phyloP scores from a whole-genome alignment of 768 basidiomycete species.

The Naganishia randhawae region DNA sequence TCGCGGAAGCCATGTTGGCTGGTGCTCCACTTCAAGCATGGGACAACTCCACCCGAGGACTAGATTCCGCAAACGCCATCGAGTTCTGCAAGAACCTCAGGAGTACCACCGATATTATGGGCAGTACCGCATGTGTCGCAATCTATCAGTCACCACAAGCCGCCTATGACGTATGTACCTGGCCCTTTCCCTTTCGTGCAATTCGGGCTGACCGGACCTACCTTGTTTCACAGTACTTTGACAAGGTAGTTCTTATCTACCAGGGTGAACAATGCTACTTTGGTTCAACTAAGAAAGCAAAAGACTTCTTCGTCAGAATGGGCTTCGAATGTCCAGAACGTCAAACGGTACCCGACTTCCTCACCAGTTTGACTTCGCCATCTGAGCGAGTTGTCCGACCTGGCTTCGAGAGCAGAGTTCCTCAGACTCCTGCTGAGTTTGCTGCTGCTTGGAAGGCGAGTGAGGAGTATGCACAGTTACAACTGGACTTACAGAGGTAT shows the following conservation, averaged over 20 bases:
- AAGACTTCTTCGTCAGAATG: slow-evolving; percentile 55
- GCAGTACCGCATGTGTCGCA: slow-evolving; percentile 54
- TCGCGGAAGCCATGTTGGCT: slow-evolving; percentile 59
- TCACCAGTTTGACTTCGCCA: slow-evolving; percentile 61
- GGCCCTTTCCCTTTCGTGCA: background rate
- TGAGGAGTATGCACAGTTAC: slow-evolving; percentile 57
- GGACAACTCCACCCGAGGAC: slow-evolving; percentile 59
- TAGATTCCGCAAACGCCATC: slow-evolving; percentile 53
- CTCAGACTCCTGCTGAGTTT: slow-evolving; percentile 66
- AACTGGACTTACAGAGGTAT: slow-evolving; percentile 59
- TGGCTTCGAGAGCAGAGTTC: slow-evolving; percentile 62
- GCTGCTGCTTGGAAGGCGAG: slow-evolving; percentile 54
- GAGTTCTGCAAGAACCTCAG: slow-evolving; percentile 56
- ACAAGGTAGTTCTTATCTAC: slow-evolving; percentile 56
- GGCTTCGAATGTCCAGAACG: slow-evolving; percentile 56
- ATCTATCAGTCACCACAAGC: slow-evolving; percentile 55
- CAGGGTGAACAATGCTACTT: slow-evolving; percentile 58
- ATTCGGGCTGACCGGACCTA: background rate
- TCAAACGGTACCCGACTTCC: slow-evolving; percentile 57
- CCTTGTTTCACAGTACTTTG: slow-evolving; percentile 47
- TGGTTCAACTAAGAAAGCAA: slow-evolving; percentile 53
- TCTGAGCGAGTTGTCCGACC: slow-evolving; percentile 76
- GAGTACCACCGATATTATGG: slow-evolving; percentile 53
- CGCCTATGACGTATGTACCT: slow-evolving; percentile 52
- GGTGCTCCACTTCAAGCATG: slow-evolving; percentile 64